phyloP scores from a whole-genome alignment of 768 basidiomycete genomes.

The Boletus tylopilopsis region DNA sequence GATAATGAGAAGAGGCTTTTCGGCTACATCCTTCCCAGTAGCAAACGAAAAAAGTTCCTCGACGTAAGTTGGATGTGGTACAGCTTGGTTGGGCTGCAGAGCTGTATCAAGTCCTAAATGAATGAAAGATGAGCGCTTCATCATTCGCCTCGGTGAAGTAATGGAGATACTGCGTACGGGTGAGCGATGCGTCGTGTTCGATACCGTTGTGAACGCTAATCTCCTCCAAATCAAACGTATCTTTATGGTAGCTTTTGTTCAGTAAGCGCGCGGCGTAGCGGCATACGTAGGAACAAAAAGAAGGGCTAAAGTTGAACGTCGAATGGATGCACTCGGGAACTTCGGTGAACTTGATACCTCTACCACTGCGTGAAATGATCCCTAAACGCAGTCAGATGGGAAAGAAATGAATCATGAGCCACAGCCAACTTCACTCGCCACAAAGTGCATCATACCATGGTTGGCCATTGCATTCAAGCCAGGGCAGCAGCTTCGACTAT shows the following conservation, averaged over 20 bases:
- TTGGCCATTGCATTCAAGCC: constrained; percentile 77
- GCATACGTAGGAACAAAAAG: constrained; percentile 63
- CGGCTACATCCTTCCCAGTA: constrained; percentile 52
- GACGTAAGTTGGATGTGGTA: constrained; percentile 46
- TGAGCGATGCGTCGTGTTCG: constrained; percentile 25
- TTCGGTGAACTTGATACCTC: constrained; percentile 55
- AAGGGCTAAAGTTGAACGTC: constrained; percentile 66
- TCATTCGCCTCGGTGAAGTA: background rate
- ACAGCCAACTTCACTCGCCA: constrained; percentile 27
- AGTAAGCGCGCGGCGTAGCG: constrained; percentile 56
- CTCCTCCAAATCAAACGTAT: constrained; percentile 56
- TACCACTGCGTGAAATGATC: constrained; percentile 58
- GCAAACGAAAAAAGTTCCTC: constrained; percentile 54
- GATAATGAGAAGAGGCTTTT: constrained; percentile 46
- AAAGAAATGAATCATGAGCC: background rate
- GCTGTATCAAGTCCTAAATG: constrained; percentile 50
- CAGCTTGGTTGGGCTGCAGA: constrained; percentile 49
- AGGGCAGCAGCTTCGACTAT: constrained; percentile 70
- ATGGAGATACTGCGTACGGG: constrained; percentile 12
- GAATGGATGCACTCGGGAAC: constrained; percentile 37
- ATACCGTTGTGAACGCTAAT: constrained; percentile 14
- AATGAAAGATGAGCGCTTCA: background rate
- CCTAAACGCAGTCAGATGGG: constrained; percentile 13
- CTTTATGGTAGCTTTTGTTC: constrained; percentile 50
- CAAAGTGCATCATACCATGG: constrained; percentile 60